These are phyloP conservation scores for Prillingera fragicola DNA, from an alignment of 1,284 basidiomycete species.

Conservation along the genomic window DNA sequence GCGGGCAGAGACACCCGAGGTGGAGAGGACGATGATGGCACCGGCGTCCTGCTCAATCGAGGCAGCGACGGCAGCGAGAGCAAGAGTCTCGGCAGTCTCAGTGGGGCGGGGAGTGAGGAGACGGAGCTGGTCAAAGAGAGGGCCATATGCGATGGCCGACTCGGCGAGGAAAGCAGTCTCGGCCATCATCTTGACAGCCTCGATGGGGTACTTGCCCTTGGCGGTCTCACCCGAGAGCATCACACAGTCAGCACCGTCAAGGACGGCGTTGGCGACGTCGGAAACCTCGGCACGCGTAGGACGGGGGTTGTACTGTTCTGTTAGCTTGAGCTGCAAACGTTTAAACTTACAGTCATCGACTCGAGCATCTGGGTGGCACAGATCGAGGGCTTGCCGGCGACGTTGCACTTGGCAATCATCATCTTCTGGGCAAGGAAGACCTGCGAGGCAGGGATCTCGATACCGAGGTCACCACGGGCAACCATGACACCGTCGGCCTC, in stretches of 20 bases:
- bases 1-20: slow-evolving; percentile 86
- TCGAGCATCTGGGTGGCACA: slow-evolving; percentile 99
- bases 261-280: slow-evolving; percentile 94
- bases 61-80: slow-evolving; percentile 87
- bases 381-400: slow-evolving; percentile 93
- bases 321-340: slow-evolving; percentile 2
- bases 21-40: slow-evolving; percentile 94
- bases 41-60: slow-evolving; percentile 89
- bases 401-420: slow-evolving; percentile 99
- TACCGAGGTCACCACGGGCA: slow-evolving; percentile 94
- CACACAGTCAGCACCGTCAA: slow-evolving; percentile 95
- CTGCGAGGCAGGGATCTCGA: slow-evolving; percentile 95
- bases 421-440: slow-evolving; percentile 99
- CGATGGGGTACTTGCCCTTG: slow-evolving; percentile 88
- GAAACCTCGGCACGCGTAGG: slow-evolving; percentile 96
- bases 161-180: slow-evolving; percentile 95
- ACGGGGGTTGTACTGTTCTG: slow-evolving; percentile 77
- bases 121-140: slow-evolving; percentile 82
- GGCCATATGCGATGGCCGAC: slow-evolving; percentile 85
- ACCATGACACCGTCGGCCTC: slow-evolving; percentile 98
- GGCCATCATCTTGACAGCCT: slow-evolving; percentile 97
- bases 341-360: slow-evolving; percentile 78
- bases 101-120: slow-evolving; percentile 75
- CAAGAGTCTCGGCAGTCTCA: slow-evolving; percentile 86
- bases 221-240: slow-evolving; percentile 98